Base-by-base conservation (phyloP, 2,329 filamentous ascomycete species). In the Gliomastix tumulicola region DNA sequence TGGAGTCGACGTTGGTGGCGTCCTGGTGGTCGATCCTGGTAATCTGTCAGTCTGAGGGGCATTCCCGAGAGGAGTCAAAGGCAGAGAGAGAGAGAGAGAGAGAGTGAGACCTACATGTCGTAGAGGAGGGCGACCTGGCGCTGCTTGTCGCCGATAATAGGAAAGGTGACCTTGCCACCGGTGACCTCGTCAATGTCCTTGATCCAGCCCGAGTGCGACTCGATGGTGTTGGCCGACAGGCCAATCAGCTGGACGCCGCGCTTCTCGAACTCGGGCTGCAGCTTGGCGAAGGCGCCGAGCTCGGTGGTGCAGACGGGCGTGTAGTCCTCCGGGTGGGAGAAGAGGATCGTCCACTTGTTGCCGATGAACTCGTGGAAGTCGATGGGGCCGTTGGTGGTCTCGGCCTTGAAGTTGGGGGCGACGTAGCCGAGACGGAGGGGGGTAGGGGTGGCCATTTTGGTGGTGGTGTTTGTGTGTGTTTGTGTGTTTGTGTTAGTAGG, bases 271-370 rank as follows among this genome's bases (percentile, higher is more conserved):
- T 95, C 88, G 52, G 80, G 77, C 69, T 88, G 81, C 45, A 95
- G 74, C 67, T 89, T 92, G 50, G 88, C 85, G 54, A 96, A 94
- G 41, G 88, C 88, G 44, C 88, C 89, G 44, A 96, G 82, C 70
- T 96, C 89, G 37, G 88, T 96, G 46, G 89, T 96, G 75, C 89
- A 96, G 41, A 95, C 89, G 37, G 89, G 89, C 3, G 89, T 95
- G 73, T 86, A 95, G 65, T 95, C 89, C 62, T 82, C 83, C 4
- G 86, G 86, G 68, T 90, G 86, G 21, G 82, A 88, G 72, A 92
- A 90, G 50, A 92, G 71, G 46, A 92, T 76, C 41, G 82, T 79
- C 86, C 86, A 90, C 54, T 74, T 82, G 69, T 83, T 71, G 54
- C 79, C 82, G 46, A 89, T 75, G 67, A 84, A 89, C 61, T 88